Evolutionary conservation across 1,284 basidiomycete species (phyloP), one percentile per base, ranked within the genome.

Genomic region (Lentinus polychrous): DNA sequence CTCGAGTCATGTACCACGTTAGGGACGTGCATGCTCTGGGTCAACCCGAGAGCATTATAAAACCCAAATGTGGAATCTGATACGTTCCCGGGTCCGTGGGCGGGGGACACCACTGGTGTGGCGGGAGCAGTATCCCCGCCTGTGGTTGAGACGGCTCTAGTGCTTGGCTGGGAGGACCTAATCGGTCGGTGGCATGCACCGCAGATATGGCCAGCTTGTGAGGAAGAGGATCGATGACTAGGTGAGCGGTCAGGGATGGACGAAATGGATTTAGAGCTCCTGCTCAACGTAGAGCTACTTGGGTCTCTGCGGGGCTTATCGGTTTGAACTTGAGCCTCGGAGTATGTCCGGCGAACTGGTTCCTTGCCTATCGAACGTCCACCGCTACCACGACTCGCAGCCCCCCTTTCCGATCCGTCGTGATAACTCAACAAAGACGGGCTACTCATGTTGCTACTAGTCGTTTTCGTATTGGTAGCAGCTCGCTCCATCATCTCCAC

Each of bases 1-100:
- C 41, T 41, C 6, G 52, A 49, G 15, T 57, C 51, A 39, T 56
- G 56, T 37, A 53, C 48, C 17, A 55, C 38, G 10, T 36, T 34
- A 23, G 50, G 45, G n/a, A 40, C 32, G 10, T 54, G 51, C 5
- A 23, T 41, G 18, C 43, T 43, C 45, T 49, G 47, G 44, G 31
- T 23, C 45, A 45, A 52, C 17, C 27, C 46, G 45, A 51, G 50
- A 20, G 20, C 55, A 46, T 18, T 35, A 36, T 24, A 37, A 22
- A 10, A 51, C 17, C 22, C 43, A 12, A 10, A 20, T 22, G 15
- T 7, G 10, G 27, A 27, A 15, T n/a, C 27, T 22, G 11, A 49
- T 18, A 15, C 50, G 35, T n/a, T 37, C 36, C 4, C 50, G 45
- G 7, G 55, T 50, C 15, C 52, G 33, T 1, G 48, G 32, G 39